Base-by-base conservation (phyloP, 805 yeast species). In the Yarrowia yakushimensis region DNA sequence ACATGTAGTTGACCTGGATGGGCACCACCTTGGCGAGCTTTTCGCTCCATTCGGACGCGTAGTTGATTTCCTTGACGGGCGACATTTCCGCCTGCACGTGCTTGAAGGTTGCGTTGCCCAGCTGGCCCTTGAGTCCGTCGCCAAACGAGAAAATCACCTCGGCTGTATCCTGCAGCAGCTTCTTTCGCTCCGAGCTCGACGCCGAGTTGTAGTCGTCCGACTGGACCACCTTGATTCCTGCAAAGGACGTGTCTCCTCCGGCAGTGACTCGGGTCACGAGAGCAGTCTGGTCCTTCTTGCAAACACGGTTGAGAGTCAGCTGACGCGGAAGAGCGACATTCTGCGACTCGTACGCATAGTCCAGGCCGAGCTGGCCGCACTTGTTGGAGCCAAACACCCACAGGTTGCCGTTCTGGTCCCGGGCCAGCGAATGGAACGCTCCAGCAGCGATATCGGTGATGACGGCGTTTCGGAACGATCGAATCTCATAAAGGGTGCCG, bases 381-480 rank as follows among this genome's bases (percentile, higher is more conserved):
- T 82, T 78, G 72, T 93, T 93, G 63, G 82, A 82, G 23, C 99
- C 99, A 83, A 94, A 92, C 1, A 90, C 81, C 83, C 87, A 88
- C n/a, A 90, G 76, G 60, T 79, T 78, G 9, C 93, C 94, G n/a
- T 77, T 69, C 1, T 77, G 68, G 67, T 89, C 93, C n/a, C 82
- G 71, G 7, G 85, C 93, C 33, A 91, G 71, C 3, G 91, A 82
- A 73, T 90, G 96, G 71, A 78, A 78, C 54, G 79, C 78, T 10
- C 98, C 97, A 64, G 88, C 77, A 0, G 94, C 89, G 42, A 93
- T 80, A 67, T 82, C 77, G 4, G 69, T 73, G 60, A 90, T 83
- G 1, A 68, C 66, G 54, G 71, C 80, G 63, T 82, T 79, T 67
- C 86, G 85, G 66, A 89, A 72, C 34, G 86, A 72, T 6, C 79